phyloP scores from a whole-genome alignment of 2,329 filamentous ascomycete species.

The Cladosporium phlei region DNA sequence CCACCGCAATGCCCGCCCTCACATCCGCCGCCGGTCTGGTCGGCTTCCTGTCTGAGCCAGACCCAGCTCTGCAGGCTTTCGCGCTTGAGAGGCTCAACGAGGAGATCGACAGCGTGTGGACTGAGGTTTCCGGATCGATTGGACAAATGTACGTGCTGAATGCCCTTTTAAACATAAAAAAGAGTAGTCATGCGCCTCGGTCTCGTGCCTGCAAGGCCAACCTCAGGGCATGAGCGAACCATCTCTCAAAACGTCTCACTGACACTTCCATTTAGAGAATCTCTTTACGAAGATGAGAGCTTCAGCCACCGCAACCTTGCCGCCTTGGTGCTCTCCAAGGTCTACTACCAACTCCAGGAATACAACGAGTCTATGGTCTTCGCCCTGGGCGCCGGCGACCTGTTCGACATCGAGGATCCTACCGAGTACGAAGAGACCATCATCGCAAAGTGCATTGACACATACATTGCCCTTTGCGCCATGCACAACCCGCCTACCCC shows the following conservation, averaged over 20 bases:
- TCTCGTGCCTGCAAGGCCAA: background rate
- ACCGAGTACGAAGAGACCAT: conserved; percentile 99
- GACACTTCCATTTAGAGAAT: conserved; percentile 61
- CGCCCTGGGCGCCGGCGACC: conserved; percentile 86
- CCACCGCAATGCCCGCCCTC: conserved; percentile 71
- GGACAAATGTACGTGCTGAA: conserved; percentile 84
- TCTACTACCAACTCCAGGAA: conserved; percentile 97
- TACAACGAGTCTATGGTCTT: conserved; percentile 99
- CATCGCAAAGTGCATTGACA: conserved; percentile 94
- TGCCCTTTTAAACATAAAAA: background rate
- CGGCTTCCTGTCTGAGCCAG: conserved; percentile 91
- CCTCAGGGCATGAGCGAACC: background rate
- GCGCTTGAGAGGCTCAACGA: conserved; percentile 92
- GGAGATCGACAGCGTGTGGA: conserved; percentile 96
- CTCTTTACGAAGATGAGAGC: conserved; percentile 90
- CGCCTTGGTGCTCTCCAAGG: conserved; percentile 90
- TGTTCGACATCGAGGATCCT: conserved; percentile 85
- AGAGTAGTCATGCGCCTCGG: background rate
- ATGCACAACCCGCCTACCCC: conserved; percentile 51
- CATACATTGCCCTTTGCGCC: conserved; percentile 80
- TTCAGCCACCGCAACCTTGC: conserved; percentile 93
- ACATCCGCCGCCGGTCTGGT: conserved; percentile 92
- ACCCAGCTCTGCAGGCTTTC: conserved; percentile 89
- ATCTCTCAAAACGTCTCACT: conserved; percentile 17
- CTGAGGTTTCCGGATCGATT: conserved; percentile 87